Conservation (phyloP, 495 filamentous ascomycete genomes). For the Penicillium crystallinum region DNA sequence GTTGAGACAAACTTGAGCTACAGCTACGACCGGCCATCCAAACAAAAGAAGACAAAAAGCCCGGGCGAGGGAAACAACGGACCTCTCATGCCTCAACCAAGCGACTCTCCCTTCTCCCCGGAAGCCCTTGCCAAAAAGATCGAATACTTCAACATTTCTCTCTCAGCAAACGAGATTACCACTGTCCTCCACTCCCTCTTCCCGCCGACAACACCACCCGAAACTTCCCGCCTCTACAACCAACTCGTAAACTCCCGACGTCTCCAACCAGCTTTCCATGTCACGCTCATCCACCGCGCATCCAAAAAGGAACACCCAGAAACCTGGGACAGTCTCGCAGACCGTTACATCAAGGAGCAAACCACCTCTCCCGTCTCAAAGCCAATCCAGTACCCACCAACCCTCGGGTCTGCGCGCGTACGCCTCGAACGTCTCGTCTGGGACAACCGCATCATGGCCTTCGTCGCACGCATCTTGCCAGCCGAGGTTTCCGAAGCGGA, state of each 20-base stretch:
- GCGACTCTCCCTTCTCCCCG: slow-evolving; percentile 10
- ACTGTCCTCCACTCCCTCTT: slow-evolving; percentile 66
- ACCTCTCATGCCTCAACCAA: slow-evolving; percentile 8
- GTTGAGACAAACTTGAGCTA: slow-evolving; percentile 66
- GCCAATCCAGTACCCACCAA: slow-evolving; percentile 29
- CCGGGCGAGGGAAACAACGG: slow-evolving; percentile 8
- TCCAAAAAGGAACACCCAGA: slow-evolving; percentile 50
- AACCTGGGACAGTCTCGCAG: slow-evolving; percentile 64
- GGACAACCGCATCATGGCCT: slow-evolving; percentile 79
- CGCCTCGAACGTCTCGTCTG: slow-evolving; percentile 68
- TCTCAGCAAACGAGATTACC: slow-evolving; percentile 54
- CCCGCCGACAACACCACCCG: slow-evolving; percentile 23
- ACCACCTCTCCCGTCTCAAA: slow-evolving; percentile 36
- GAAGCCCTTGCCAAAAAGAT: slow-evolving; percentile 47
- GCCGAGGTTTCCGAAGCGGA: slow-evolving; percentile 26
- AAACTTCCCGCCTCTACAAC: slow-evolving; percentile 61
- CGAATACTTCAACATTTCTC: slow-evolving; percentile 76
- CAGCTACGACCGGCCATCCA: slow-evolving; percentile 31
- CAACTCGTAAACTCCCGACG: slow-evolving; percentile 67
- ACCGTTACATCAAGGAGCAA: slow-evolving; percentile 41
- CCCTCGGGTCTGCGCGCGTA: slow-evolving; percentile 48
- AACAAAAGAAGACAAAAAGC: slow-evolving; percentile 31
- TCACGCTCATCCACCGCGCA: slow-evolving; percentile 85
- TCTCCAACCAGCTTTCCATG: slow-evolving; percentile 82
- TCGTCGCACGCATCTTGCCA: slow-evolving; percentile 65